A percentile compares a stretch with the other conserved stretches of the same genome.
phyloP scores from a whole-genome alignment of 2,329 filamentous ascomycete species.

The Dactylellina leptospora region DNA sequence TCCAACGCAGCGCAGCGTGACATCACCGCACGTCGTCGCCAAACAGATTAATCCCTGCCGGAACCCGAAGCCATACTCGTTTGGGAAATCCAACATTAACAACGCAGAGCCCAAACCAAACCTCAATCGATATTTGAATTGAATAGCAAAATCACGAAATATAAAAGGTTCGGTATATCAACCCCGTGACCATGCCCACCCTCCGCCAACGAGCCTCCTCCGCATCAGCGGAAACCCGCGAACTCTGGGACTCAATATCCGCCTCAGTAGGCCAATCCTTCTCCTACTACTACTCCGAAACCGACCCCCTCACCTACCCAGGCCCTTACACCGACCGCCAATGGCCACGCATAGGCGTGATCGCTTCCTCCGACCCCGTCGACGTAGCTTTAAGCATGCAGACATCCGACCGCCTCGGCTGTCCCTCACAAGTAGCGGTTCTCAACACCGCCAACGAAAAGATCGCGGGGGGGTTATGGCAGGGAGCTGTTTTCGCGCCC shows the following conservation, averaged over 20 bases:
- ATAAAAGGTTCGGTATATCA: neutral
- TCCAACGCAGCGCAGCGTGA: conserved; percentile 21
- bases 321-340: conserved; percentile 30
- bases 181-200: conserved; percentile 53
- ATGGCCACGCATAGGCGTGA: conserved; percentile 58
- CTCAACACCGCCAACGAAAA: conserved; percentile 80
- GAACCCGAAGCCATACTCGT: neutral
- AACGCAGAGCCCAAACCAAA: conserved; percentile 1
- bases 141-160: neutral
- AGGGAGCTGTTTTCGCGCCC: conserved; percentile 70
- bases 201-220: conserved; percentile 53
- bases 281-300: conserved; percentile 47
- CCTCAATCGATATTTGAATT: too few species aligned
- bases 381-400: conserved; percentile 63
- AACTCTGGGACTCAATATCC: conserved; percentile 53
- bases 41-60: conserved; percentile 14
- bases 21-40: conserved; percentile 8
- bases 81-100: conserved; percentile 10
- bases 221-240: conserved; percentile 54
- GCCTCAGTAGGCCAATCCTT: conserved; percentile 45
- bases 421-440: conserved; percentile 60
- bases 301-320: conserved; percentile 51
- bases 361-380: conserved; percentile 69
- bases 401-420: conserved; percentile 39
- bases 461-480: conserved; percentile 81